phyloP scores from a whole-genome alignment of 1,284 basidiomycete species.

The Omphalotus olearius region DNA sequence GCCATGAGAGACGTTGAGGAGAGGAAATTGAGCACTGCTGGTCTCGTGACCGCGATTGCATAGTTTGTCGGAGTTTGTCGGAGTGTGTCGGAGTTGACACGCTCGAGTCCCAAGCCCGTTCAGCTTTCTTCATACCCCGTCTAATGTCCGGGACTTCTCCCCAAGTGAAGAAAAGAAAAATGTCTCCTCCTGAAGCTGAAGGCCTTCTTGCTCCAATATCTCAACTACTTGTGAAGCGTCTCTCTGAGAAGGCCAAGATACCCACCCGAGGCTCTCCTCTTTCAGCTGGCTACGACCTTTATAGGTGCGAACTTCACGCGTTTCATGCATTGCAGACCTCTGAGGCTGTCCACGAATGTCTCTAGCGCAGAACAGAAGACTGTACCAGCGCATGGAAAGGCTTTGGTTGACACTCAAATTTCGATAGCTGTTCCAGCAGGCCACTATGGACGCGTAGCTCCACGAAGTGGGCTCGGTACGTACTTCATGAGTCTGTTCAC shows the following conservation, averaged over 20 bases:
- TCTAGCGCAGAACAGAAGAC: conserved; percentile 72
- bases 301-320: conserved; percentile 52
- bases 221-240: conserved; percentile 80
- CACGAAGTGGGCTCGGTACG: conserved; percentile 89
- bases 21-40: too few relatives aligned
- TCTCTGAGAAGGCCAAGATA: conserved; percentile 77
- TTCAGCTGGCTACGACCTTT: conserved; percentile 94
- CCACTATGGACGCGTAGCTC: conserved; percentile 95
- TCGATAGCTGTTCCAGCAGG: conserved; percentile 90
- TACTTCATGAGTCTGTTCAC: conserved; percentile 9
- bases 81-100: conserved; percentile 1
- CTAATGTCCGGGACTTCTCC: conserved; percentile 27
- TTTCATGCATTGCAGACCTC: conserved; percentile 10
- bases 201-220: conserved; percentile 32
- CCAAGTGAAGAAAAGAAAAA: conserved; percentile 55
- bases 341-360: neutral
- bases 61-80: neutral
- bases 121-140: conserved; percentile 1
- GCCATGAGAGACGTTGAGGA: neutral
- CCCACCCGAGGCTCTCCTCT: conserved; percentile 86
- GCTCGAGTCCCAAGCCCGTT: neutral
- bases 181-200: conserved; percentile 33
- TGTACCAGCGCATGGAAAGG: conserved; percentile 85
- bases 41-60: neutral
- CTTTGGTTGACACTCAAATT: conserved; percentile 85